These are phyloP conservation scores for Zygnema cylindricum DNA, from an alignment of 139 green algal genomes.

Conservation along the genomic window DNA sequence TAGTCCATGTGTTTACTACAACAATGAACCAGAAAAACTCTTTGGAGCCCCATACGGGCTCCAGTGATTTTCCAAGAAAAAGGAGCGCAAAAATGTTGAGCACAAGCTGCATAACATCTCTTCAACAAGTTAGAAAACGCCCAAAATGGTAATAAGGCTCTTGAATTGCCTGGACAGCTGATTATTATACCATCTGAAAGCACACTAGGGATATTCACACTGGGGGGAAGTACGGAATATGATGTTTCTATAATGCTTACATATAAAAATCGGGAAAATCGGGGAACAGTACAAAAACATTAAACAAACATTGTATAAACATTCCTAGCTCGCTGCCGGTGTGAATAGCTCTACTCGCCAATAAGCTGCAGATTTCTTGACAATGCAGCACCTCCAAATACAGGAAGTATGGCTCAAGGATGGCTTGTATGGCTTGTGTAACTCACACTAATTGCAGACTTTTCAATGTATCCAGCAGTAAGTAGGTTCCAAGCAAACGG, in stretches of 20 bases:
- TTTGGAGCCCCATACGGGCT: constrained; percentile 82
- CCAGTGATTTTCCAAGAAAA: constrained; percentile 77
- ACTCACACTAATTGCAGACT: constrained; percentile 10
- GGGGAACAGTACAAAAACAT: constrained; percentile 1
- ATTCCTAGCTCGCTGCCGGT: background rate
- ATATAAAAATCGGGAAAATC: too few relatives aligned
- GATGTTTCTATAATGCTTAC: too few relatives aligned
- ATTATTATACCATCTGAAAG: background rate
- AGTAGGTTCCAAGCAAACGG: constrained; percentile 58
- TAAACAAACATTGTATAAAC: too few relatives aligned
- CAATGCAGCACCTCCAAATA: background rate
- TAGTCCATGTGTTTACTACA: constrained; percentile 66
- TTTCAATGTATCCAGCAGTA: constrained; percentile 55
- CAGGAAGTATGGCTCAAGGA: background rate
- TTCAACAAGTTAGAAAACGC: background rate
- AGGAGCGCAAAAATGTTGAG: constrained; percentile 71
- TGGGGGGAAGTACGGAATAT: too few relatives aligned
- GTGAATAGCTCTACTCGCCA: background rate
- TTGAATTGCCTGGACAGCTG: background rate
- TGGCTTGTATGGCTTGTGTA: too few relatives aligned
- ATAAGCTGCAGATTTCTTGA: background rate
- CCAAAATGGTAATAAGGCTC: background rate
- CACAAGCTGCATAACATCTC: constrained; percentile 68
- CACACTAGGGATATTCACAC: background rate
- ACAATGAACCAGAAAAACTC: constrained; percentile 85